Conservation (phyloP, 2,329 filamentous ascomycete species). For the Colletotrichum melonis region DNA sequence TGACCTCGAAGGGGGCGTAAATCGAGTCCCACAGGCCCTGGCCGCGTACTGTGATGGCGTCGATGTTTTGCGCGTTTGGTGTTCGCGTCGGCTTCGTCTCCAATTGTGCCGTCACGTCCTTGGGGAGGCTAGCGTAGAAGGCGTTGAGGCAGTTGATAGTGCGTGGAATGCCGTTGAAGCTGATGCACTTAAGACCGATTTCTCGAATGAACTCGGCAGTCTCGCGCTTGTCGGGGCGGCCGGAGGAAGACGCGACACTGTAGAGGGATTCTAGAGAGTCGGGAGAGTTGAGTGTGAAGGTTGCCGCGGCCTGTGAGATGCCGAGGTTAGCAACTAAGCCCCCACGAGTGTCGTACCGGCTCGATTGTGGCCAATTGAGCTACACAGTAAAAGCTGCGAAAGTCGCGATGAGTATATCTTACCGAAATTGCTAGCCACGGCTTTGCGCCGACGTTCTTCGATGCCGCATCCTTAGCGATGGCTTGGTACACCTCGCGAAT, state of each 20-base stretch:
- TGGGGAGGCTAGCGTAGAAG: slow-evolving; percentile 73
- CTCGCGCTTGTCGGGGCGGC: slow-evolving; percentile 40
- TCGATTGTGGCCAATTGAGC: not conserved
- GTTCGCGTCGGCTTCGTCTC: slow-evolving; percentile 67
- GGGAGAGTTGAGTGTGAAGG: slow-evolving; percentile 88
- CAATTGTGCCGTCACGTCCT: slow-evolving; percentile 63
- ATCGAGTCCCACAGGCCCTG: slow-evolving; percentile 79
- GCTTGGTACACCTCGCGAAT: slow-evolving; percentile 73
- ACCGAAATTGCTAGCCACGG: slow-evolving; percentile 77
- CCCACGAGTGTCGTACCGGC: not conserved
- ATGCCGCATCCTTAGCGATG: slow-evolving; percentile 71
- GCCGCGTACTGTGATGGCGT: slow-evolving; percentile 67
- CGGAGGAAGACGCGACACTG: slow-evolving; percentile 54
- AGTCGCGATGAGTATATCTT: slow-evolving; percentile 39
- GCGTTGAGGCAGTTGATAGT: slow-evolving; percentile 85
- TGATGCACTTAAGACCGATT: slow-evolving; percentile 81
- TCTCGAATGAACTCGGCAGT: slow-evolving; percentile 80
- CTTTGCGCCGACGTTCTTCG: slow-evolving; percentile 70
- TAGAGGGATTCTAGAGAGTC: slow-evolving; percentile 76
- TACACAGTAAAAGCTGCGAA: not conserved
- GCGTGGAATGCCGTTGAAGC: slow-evolving; percentile 84
- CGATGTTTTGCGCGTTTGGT: slow-evolving; percentile 64
- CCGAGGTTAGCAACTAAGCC: not conserved
- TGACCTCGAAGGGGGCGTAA: slow-evolving; percentile 79
- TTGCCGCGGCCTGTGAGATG: slow-evolving; percentile 74